Evolutionary conservation across 2,329 filamentous ascomycete species (phyloP).

Genomic region (Botrytis medusae): DNA sequence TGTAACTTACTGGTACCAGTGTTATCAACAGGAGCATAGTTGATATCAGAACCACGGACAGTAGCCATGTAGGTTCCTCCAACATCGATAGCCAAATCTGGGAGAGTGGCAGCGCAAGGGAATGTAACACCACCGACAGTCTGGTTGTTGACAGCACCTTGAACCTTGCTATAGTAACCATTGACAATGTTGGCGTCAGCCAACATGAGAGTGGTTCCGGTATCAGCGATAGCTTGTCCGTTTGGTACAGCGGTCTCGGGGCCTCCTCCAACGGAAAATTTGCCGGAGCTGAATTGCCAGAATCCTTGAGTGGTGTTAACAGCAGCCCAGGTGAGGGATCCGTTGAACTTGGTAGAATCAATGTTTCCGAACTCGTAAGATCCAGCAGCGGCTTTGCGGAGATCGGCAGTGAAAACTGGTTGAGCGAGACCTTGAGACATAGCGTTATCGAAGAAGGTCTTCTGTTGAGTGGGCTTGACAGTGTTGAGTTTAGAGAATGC

Average conservation of each 20-base stretch:
- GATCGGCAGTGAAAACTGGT: constrained; percentile 59
- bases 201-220: constrained; percentile 47
- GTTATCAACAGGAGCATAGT: constrained; percentile 51
- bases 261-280: constrained; percentile 45
- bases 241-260: constrained; percentile 64
- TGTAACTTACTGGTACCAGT: constrained; percentile 48
- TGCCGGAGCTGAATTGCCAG: constrained; percentile 57
- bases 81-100: constrained; percentile 42
- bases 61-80: constrained; percentile 49
- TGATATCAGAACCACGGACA: constrained; percentile 45
- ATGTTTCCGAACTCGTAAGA: constrained; percentile 59
- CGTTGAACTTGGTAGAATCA: constrained; percentile 53
- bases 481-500: constrained; percentile 45
- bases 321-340: constrained; percentile 51
- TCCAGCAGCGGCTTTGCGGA: constrained; percentile 49
- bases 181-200: constrained; percentile 42
- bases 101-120: constrained; percentile 40
- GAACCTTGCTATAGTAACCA: constrained; percentile 44
- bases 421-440: constrained; percentile 40
- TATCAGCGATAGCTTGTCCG: constrained; percentile 45
- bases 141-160: constrained; percentile 41
- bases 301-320: constrained; percentile 52
- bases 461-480: constrained; percentile 39
- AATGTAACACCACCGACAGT: constrained; percentile 43
- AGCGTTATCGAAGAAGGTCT: constrained; percentile 42